phyloP scores from a whole-genome alignment of 257 asterid species.

The Nicotiana benthamiana region DNA sequence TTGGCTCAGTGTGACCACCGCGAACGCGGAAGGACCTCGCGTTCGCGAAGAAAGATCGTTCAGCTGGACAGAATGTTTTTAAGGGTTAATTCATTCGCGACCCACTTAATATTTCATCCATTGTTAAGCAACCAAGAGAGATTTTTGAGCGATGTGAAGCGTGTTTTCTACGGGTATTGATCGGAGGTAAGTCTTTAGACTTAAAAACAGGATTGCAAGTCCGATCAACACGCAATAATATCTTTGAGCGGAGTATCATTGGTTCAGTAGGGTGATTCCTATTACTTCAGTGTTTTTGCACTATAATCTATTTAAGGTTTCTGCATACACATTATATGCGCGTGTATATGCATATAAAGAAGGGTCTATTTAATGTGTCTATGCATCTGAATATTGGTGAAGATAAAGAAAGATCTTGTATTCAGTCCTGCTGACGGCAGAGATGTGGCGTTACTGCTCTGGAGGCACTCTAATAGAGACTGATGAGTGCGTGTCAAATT shows the following conservation, averaged over 20 bases:
- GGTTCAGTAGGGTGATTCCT: background rate
- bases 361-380: background rate
- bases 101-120: too few relatives aligned
- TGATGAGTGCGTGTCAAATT: background rate
- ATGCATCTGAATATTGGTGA: background rate
- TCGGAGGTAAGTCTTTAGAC: too few relatives aligned
- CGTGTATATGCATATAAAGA: background rate
- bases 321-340: background rate
- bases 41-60: too few relatives aligned
- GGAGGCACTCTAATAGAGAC: background rate
- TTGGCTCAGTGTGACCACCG: too few relatives aligned
- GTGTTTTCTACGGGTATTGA: too few relatives aligned
- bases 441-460: background rate
- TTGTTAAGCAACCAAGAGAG: too few relatives aligned
- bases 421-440: background rate
- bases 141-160: too few relatives aligned
- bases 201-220: constrained; percentile 64
- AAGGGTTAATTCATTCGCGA: too few relatives aligned
- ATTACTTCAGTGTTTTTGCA: background rate
- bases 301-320: background rate
- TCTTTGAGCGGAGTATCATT: background rate
- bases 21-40: too few relatives aligned
- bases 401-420: background rate
- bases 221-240: constrained; percentile 49
- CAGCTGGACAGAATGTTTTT: too few relatives aligned